Evolutionary conservation across 108 stramenopile species (phyloP), one percentile per base, ranked within the genome.

Genomic region (Epithemia pelagica): DNA sequence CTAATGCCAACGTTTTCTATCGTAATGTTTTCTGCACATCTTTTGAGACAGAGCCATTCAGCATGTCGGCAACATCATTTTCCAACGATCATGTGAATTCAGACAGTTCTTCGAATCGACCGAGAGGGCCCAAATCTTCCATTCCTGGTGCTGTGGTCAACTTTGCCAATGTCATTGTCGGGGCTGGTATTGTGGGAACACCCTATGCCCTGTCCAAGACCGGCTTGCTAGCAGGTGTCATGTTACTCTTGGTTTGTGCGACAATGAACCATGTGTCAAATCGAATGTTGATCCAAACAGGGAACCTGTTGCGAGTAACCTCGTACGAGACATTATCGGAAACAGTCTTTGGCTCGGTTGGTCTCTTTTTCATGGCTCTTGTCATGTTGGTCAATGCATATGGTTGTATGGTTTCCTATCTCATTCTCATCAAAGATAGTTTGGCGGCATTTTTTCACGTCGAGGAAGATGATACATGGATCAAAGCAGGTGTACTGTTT

Each of bases 141-240:
- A 75, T 90, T 0, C 31, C 72, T 30, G 89, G 87, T 0, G 85
- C 89, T 0, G 75, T 73, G 18, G 73, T 74, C 65, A 94, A 94
- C 60, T 68, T 94, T 10, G 77, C 89, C 60, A 94, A 94, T 58
- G 68, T 71, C 54, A 90, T 94, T 57, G 88, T 94, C 2, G 92
- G 92, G 0, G 87, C 89, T 0, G 92, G 92, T 19, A 94, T 94
- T 37, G 83, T 94, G 61, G 92, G 89, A 10, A 87, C 90, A 46
- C 92, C 92, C 0, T 90, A 78, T 59, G 89, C 92, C 5, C 29
- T 94, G 3, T 65, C 74, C 30, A 69, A 88, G 68, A 64, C 68
- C 8, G 91, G 91, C 0, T 56, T 89, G 0, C 65, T 80, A 22
- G 79, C 83, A 0, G 91, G 91, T 0, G 58, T 85, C 7, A 27